Conservation (phyloP, 2,329 filamentous ascomycete species). For the Fusarium sp. region DNA sequence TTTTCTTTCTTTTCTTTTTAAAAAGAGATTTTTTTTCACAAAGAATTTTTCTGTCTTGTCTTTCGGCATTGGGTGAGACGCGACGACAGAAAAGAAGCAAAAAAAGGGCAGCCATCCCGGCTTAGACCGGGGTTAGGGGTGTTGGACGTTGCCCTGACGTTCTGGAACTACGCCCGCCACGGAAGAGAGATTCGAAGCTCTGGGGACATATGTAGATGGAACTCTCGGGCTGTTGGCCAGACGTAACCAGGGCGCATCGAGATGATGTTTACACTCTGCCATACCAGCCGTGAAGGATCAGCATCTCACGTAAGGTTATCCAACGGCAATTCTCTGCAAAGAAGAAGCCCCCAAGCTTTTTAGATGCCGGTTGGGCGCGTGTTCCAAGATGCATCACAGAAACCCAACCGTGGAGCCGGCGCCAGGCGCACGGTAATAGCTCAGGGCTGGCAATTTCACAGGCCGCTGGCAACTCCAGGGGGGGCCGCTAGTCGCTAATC, state of each 20-base stretch:
- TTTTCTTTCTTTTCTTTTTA: conserved; percentile 4
- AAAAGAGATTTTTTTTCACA: conserved; percentile 1
- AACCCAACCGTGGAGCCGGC: conserved; percentile 38
- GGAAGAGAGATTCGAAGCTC: background rate
- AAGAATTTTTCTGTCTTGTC: conserved; percentile 7
- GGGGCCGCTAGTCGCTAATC: conserved; percentile 6
- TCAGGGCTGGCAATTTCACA: conserved; percentile 23
- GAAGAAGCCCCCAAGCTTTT: conserved; percentile 23
- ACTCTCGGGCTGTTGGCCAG: conserved; percentile 38
- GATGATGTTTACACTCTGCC: background rate
- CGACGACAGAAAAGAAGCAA: background rate
- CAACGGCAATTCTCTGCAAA: background rate
- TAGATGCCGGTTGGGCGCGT: conserved; percentile 26
- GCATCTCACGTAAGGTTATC: too few species aligned
- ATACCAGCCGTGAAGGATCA: background rate
- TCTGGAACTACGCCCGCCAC: conserved; percentile 35
- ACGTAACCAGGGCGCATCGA: background rate
- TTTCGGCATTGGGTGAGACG: conserved; percentile 24
- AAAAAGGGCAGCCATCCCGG: conserved; percentile 19
- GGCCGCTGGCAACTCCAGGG: background rate
- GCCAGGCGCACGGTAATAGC: conserved; percentile 23
- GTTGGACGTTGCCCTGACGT: background rate
- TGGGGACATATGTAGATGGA: conserved; percentile 11
- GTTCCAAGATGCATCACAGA: conserved; percentile 2
- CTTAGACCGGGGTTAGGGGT: conserved; percentile 4